phyloP scores from a whole-genome alignment of 208 protist species.

The Herpetomonas samuelpessoai region DNA sequence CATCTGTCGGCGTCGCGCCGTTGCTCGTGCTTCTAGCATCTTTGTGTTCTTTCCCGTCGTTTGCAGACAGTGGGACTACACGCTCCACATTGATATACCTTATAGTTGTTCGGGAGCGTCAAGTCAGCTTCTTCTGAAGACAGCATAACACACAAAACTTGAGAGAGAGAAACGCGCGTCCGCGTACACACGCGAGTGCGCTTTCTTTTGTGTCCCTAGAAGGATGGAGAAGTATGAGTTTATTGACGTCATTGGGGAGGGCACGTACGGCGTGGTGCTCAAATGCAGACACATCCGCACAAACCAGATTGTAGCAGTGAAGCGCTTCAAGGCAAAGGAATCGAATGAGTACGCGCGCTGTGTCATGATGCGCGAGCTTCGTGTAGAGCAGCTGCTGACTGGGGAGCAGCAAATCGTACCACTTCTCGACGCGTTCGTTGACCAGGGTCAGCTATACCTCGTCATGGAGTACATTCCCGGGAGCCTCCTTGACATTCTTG shows the following conservation, averaged over 20 bases:
- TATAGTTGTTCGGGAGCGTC: no score
- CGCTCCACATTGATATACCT: no score
- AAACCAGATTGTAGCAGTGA: constrained; percentile 88
- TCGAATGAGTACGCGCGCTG: constrained; percentile 83
- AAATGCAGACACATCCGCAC: constrained; percentile 87
- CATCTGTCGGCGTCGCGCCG: no score
- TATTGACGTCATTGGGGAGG: constrained; percentile 84
- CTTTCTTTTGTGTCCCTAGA: no score
- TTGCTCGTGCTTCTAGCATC: no score
- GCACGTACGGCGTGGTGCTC: constrained; percentile 93
- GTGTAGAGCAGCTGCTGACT: constrained; percentile 84
- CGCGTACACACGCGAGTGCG: no score
- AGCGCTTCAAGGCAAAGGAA: constrained; percentile 94
- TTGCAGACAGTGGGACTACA: no score
- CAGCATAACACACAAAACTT: background rate
- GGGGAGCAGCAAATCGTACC: constrained; percentile 91
- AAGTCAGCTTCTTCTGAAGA: no score
- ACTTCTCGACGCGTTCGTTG: constrained; percentile 82
- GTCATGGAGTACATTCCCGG: constrained; percentile 93
- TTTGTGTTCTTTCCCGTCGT: no score
- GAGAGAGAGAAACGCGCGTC: no score
- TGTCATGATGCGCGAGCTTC: constrained; percentile 92
- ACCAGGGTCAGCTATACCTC: constrained; percentile 87
- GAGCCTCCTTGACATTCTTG: constrained; percentile 90
- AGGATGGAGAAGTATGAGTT: constrained; percentile 79